Percentiles rank a stretch among this genome's conserved stretches.
Evolutionary conservation across 2,329 filamentous ascomycete species (phyloP).

Genomic region (Xylariaceae sp.): DNA sequence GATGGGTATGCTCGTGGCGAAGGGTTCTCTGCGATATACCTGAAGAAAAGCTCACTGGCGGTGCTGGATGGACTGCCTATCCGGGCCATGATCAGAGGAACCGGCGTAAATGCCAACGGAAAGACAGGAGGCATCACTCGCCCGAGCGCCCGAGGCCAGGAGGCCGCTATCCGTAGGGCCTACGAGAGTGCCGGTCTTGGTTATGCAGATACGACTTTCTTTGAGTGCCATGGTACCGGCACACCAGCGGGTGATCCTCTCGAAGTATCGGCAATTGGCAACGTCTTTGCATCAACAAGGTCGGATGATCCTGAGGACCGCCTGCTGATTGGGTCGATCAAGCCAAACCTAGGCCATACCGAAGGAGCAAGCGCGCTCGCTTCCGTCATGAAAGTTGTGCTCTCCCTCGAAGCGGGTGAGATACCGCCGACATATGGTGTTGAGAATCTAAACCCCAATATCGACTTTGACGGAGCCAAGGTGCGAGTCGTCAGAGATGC

Average conservation of each 20-base stretch:
- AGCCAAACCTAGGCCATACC: conserved; percentile 25
- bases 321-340: conserved; percentile 21
- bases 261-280: conserved; percentile 36
- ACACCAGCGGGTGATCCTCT: conserved; percentile 39
- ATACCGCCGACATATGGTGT: conserved; percentile 31
- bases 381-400: conserved; percentile 24
- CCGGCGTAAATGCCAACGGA: conserved; percentile 26
- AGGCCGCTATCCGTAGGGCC: conserved; percentile 23
- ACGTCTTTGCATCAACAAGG: conserved; percentile 12
- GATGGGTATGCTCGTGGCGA: conserved; percentile 25
- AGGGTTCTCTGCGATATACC: conserved; percentile 20
- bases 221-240: conserved; percentile 34
- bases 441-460: conserved; percentile 24
- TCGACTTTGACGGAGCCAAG: conserved; percentile 22
- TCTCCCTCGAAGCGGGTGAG: conserved; percentile 23
- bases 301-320: conserved; percentile 17
- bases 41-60: conserved; percentile 20
- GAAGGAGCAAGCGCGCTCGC: conserved; percentile 29
- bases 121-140: conserved; percentile 22
- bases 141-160: conserved; percentile 21
- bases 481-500: conserved; percentile 18
- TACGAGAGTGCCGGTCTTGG: conserved; percentile 22
- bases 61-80: conserved; percentile 13
- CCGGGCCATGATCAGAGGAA: conserved; percentile 22
- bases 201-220: conserved; percentile 14